Evolutionary conservation across 768 basidiomycete genomes (phyloP).

Genomic region (Trametopsis cervina): DNA sequence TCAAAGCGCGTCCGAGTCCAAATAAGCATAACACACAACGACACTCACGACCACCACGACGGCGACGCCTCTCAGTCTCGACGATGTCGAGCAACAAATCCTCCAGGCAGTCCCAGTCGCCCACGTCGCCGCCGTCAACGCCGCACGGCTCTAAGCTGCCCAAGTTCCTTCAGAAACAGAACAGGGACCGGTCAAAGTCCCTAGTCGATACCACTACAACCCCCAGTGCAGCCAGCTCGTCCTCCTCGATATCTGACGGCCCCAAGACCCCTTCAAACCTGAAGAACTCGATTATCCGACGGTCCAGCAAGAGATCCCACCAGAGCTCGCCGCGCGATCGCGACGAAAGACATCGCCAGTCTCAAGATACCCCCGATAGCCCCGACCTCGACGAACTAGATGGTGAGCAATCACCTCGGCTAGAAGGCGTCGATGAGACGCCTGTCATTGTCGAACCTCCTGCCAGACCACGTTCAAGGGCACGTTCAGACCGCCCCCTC

Average conservation of each 20-base stretch:
- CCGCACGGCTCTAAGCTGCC: constrained; percentile 48
- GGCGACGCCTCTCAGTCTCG: constrained; percentile 17
- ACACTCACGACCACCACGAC: constrained; percentile 13
- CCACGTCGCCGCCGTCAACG: constrained; percentile 34
- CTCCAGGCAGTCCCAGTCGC: constrained; percentile 34
- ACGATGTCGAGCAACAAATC: constrained; percentile 39
- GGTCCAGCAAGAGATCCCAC: constrained; percentile 12
- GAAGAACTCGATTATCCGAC: constrained; percentile 7
- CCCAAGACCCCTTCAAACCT: constrained; percentile 13
- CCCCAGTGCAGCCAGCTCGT: constrained; percentile 33
- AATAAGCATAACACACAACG: background rate
- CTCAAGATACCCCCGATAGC: constrained; percentile 22
- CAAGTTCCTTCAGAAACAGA: constrained; percentile 62
- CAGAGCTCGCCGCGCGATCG: constrained; percentile 13
- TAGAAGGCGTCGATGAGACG: constrained; percentile 36
- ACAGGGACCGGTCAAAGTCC: constrained; percentile 55
- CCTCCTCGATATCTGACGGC: constrained; percentile 32
- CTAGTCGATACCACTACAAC: constrained; percentile 32
- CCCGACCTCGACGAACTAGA: constrained; percentile 23
- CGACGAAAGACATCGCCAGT: constrained; percentile 16
- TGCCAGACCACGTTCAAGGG: constrained; percentile 44
- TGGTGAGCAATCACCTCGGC: constrained; percentile 23
- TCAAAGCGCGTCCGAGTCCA: background rate
- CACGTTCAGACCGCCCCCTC: constrained; percentile 50
- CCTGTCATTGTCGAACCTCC: constrained; percentile 66